Conservation (phyloP, 257 asterid genomes). For the Pogostemon cablin region DNA sequence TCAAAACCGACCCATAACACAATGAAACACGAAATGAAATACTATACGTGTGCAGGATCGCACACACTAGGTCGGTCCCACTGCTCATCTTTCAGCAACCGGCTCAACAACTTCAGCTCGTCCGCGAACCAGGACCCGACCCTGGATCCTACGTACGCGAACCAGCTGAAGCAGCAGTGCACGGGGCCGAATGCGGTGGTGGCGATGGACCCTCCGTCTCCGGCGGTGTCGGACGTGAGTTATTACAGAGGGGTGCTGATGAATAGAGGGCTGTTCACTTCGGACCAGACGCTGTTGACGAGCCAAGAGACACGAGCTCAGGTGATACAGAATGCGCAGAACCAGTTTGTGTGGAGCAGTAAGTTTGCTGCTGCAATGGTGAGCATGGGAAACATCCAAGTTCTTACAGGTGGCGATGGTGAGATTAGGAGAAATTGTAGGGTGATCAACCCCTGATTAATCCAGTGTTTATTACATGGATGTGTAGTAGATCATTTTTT, state of each 20-base stretch:
- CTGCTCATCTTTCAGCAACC: constrained; percentile 56
- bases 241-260: constrained; percentile 44
- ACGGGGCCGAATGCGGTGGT: constrained; percentile 43
- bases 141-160: constrained; percentile 53
- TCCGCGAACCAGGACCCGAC: constrained; percentile 56
- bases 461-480: too few species aligned
- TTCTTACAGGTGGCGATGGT: constrained; percentile 52
- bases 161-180: constrained; percentile 51
- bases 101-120: constrained; percentile 62
- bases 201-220: constrained; percentile 58
- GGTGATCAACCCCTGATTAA: constrained; percentile 41
- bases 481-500: too few species aligned
- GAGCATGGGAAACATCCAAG: constrained; percentile 57
- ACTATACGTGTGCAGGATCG: constrained; percentile 47
- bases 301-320: constrained; percentile 33
- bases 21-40: background rate
- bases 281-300: constrained; percentile 49
- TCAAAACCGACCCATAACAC: too few species aligned
- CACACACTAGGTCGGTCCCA: constrained; percentile 81
- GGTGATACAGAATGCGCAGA: constrained; percentile 45
- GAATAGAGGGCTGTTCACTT: constrained; percentile 47
- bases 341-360: constrained; percentile 35
- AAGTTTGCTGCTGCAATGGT: constrained; percentile 59
- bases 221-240: constrained; percentile 30
- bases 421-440: constrained; percentile 67